A percentile compares a stretch with the other conserved stretches of the same genome.
Evolutionary conservation across 2,329 filamentous ascomycete genomes (phyloP).

Genomic region (Claviceps humidiphila): DNA sequence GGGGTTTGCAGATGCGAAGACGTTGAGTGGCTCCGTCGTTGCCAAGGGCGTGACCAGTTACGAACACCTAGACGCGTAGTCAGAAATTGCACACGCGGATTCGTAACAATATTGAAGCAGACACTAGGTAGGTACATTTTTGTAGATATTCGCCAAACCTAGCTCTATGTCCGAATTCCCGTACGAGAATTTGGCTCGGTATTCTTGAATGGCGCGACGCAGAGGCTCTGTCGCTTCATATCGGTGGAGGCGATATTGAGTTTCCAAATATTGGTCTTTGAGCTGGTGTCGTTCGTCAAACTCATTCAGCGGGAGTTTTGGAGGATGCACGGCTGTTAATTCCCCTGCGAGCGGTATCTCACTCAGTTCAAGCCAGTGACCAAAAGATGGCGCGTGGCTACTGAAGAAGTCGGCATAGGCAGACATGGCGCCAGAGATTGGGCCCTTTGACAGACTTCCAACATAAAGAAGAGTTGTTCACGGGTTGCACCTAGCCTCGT

Average conservation of each 20-base stretch:
- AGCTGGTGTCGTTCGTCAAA: constrained; percentile 1
- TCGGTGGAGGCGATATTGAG: constrained; percentile 63
- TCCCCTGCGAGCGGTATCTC: constrained; percentile 15
- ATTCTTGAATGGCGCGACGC: constrained; percentile 48
- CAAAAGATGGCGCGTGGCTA: not conserved
- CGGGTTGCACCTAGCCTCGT: not conserved
- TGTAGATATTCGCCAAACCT: constrained; percentile 54
- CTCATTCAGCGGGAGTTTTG: constrained; percentile 7
- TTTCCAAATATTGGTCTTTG: constrained; percentile 46
- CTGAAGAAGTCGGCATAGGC: constrained; percentile 2
- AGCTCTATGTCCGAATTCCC: constrained; percentile 21
- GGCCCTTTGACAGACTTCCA: not conserved
- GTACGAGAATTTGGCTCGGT: constrained; percentile 21
- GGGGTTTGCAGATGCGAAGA: constrained; percentile 42
- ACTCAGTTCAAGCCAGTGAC: constrained; percentile 2
- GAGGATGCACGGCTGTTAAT: constrained; percentile 10
- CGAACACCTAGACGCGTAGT: constrained; percentile 39
- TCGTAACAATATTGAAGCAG: not conserved
- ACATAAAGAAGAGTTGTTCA: not conserved
- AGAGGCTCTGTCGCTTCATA: constrained; percentile 62
- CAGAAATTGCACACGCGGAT: not conserved
- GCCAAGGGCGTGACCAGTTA: constrained; percentile 52
- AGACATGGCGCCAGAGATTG: not conserved
- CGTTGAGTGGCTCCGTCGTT: constrained; percentile 38
- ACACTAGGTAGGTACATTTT: constrained; percentile 39